Conservation (phyloP, 345 rosid genomes). For the Lepidium sativum region DNA sequence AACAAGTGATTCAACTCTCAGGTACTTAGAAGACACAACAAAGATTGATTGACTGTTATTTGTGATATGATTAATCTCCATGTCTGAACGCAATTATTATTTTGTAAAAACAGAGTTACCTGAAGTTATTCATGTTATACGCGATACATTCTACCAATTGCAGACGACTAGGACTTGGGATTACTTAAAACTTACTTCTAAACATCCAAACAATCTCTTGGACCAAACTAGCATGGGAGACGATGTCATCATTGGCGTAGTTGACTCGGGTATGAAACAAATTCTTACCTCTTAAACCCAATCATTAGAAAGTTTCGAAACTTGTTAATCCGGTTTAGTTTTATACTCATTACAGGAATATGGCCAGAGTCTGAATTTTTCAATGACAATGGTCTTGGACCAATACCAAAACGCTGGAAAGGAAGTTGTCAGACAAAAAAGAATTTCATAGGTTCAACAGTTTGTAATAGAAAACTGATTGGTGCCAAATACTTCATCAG, state of each 20-base stretch:
- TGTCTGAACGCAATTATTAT: background rate
- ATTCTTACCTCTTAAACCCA: background rate
- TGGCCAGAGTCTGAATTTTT: constrained; percentile 49
- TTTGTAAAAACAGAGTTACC: constrained; percentile 33
- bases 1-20: constrained; percentile 40
- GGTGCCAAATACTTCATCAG: constrained; percentile 40
- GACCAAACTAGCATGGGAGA: too few relatives aligned
- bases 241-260: too few relatives aligned
- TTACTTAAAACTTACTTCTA: constrained; percentile 35
- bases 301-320: too few relatives aligned
- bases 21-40: constrained; percentile 23
- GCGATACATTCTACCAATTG: constrained; percentile 40
- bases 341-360: constrained; percentile 22
- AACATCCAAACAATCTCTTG: too few relatives aligned
- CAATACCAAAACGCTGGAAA: constrained; percentile 45
- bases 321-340: too few relatives aligned
- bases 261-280: too few relatives aligned
- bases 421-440: constrained; percentile 37
- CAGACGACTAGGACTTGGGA: constrained; percentile 73
- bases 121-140: constrained; percentile 51
- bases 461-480: constrained; percentile 45
- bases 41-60: background rate
- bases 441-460: constrained; percentile 20
- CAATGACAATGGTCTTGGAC: constrained; percentile 37
- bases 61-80: background rate